Percentiles rank a stretch among this genome's conserved stretches.
Conservation (phyloP, 441 rosid genomes). For the Syzygium syzygioides region DNA sequence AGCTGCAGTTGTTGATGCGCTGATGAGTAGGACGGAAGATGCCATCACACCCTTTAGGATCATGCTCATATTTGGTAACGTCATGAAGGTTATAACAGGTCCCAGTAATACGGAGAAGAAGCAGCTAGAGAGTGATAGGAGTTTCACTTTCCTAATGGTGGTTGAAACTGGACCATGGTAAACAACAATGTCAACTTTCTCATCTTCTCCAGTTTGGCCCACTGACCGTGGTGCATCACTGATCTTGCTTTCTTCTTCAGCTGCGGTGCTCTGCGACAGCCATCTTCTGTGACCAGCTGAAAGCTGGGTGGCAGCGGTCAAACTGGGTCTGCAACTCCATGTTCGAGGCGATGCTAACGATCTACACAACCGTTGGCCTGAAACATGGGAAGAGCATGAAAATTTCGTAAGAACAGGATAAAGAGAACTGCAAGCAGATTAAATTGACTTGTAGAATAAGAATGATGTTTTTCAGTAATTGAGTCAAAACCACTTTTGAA, state of each 20-base stretch:
- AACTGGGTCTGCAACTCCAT: conserved; percentile 23
- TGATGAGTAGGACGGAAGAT: conserved; percentile 67
- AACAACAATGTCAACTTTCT: conserved; percentile 42
- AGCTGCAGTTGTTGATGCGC: conserved; percentile 76
- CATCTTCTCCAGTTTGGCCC: conserved; percentile 27
- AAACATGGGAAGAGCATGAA: not conserved
- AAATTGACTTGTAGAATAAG: not conserved
- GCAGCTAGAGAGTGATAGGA: conserved; percentile 93
- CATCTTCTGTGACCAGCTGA: conserved; percentile 43
- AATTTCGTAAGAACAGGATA: not conserved
- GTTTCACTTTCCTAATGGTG: conserved; percentile 85
- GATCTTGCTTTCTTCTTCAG: conserved; percentile 52
- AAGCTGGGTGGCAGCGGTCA: conserved; percentile 15
- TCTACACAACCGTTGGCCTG: conserved; percentile 39
- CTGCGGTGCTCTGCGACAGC: conserved; percentile 51
- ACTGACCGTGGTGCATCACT: conserved; percentile 59
- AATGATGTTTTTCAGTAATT: not conserved
- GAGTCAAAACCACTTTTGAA: not conserved
- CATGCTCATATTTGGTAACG: conserved; percentile 67
- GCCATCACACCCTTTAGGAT: conserved; percentile 90
- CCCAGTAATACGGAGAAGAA: conserved; percentile 86
- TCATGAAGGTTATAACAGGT: conserved; percentile 92
- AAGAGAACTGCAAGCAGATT: not conserved
- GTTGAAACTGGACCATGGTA: conserved; percentile 87
- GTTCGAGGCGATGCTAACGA: conserved; percentile 25